Percentiles rank a stretch among this genome's conserved stretches.
These are phyloP conservation scores for Monoraphidium neglectum DNA, from an alignment of 139 green algal genomes.

Conservation along the genomic window DNA sequence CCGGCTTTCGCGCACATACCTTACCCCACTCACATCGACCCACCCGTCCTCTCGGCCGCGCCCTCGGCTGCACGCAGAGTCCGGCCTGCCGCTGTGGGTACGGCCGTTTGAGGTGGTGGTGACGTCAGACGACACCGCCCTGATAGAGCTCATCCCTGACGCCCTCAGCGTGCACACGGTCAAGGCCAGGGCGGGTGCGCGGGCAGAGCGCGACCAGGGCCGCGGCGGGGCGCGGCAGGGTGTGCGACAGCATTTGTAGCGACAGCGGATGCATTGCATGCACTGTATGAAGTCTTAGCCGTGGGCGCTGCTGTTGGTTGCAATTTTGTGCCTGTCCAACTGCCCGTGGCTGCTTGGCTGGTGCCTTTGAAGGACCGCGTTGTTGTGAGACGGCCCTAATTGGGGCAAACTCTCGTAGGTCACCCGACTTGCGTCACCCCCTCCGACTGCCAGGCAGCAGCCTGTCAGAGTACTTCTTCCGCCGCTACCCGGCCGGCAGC, in stretches of 20 bases:
- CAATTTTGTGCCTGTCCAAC: too few relatives aligned
- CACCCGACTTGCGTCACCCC: neutral
- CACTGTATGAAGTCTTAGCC: neutral
- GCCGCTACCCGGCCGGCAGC: slow-evolving; percentile 64
- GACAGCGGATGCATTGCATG: neutral
- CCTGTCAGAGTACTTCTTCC: slow-evolving; percentile 85
- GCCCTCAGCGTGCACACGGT: slow-evolving; percentile 91
- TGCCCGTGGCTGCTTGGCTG: too few relatives aligned
- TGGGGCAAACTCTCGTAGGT: neutral
- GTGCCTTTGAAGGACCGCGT: too few relatives aligned
- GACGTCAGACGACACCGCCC: slow-evolving; percentile 84
- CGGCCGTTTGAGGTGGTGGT: slow-evolving; percentile 92
- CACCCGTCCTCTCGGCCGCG: neutral
- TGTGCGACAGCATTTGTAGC: neutral
- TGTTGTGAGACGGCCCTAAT: too few relatives aligned
- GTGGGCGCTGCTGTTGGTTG: neutral
- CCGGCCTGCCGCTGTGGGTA: slow-evolving; percentile 88
- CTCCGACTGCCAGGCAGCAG: slow-evolving; percentile 39
- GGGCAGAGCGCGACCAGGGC: slow-evolving; percentile 1
- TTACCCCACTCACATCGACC: neutral
- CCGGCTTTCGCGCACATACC: neutral
- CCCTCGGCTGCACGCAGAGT: slow-evolving; percentile 46
- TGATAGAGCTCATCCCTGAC: slow-evolving; percentile 98
- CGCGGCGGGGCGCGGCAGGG: neutral
- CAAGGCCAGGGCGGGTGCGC: slow-evolving; percentile 67